Base-by-base conservation (phyloP, 2,329 filamentous ascomycete genomes). In the Fusarium nematophilum region DNA sequence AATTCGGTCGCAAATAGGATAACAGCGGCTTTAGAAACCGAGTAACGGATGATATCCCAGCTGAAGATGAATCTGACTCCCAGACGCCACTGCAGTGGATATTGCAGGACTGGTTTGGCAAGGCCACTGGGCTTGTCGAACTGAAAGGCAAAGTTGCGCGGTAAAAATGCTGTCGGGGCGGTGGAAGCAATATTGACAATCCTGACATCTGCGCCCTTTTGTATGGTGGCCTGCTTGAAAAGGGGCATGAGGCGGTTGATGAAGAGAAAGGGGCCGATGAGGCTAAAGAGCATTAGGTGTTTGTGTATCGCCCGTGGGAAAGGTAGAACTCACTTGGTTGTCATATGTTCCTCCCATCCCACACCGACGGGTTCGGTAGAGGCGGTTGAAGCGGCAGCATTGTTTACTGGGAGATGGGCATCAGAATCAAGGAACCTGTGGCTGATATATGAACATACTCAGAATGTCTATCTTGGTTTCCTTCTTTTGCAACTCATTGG, bases 241-340 rank as follows among this genome's bases (percentile, higher is more conserved):
- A 70, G 57, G 1, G 71, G 69, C 1, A 75, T 47, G 0, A 72
- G 14, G 25, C 61, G 47, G n/a, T 70, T 68, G 6, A 62, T 67
- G 23, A 72, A 50, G 3, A 68, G 39, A 42, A 70, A 72, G 31
- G 65, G 68, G 1, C 70, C 70, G 9, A 72, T 39, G 36, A 71
- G 59, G 31, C 70, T 72, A 6, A 3, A 4, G 14, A 9, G 25
- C 29, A 43, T 66, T 6, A 61, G 50, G 4, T 31, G 17, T n/a
- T 6, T 36, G 21, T 4, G 11, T 18, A 26, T 15, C 7, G 7
- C 3, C 4, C 6, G 15, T 9, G 3, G 13, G 6, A 8, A 38
- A 15, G 4, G 9, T 4, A n/a, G 14, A 6, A 13, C 49, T 29
- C 47, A 72, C 70, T 57, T 55, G 9, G 54, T 45, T 9, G 64